A percentile compares a stretch with the other conserved stretches of the same genome.
Conservation (phyloP, 805 yeast species). For the Wickerhamiella spandovensis region DNA sequence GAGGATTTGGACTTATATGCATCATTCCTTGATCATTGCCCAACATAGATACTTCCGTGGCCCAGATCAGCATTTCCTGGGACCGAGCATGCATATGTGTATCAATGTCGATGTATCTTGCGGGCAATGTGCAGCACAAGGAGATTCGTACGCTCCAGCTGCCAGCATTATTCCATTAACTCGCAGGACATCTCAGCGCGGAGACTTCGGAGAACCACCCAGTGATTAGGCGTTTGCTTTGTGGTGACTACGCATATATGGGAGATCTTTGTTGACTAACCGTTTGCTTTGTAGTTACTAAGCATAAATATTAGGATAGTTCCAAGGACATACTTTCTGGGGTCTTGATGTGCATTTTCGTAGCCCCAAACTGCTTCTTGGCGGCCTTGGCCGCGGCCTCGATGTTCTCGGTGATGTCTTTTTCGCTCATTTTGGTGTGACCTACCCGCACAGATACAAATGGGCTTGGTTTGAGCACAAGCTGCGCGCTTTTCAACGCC, state of each 20-base stretch:
- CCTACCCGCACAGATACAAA: conserved; percentile 14
- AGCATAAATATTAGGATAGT: neutral
- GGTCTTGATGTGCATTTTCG: conserved; percentile 15
- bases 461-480: conserved; percentile 13
- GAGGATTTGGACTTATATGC: no score
- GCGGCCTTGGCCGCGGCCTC: conserved; percentile 8
- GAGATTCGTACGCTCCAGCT: no score
- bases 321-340: conserved; percentile 16
- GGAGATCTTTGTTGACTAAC: neutral
- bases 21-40: no score
- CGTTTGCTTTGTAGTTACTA: neutral
- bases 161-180: no score
- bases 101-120: no score
- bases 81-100: no score
- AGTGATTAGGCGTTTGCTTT: no score
- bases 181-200: no score
- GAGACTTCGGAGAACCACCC: no score
- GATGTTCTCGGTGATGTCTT: conserved; percentile 13
- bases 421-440: conserved; percentile 16
- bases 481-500: conserved; percentile 10
- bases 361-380: conserved; percentile 8
- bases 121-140: no score
- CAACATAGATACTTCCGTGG: no score
- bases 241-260: neutral
- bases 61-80: no score